Evolutionary conservation across 768 basidiomycete genomes (phyloP).

Genomic region (Rhodosporidiobolus odoratus): DNA sequence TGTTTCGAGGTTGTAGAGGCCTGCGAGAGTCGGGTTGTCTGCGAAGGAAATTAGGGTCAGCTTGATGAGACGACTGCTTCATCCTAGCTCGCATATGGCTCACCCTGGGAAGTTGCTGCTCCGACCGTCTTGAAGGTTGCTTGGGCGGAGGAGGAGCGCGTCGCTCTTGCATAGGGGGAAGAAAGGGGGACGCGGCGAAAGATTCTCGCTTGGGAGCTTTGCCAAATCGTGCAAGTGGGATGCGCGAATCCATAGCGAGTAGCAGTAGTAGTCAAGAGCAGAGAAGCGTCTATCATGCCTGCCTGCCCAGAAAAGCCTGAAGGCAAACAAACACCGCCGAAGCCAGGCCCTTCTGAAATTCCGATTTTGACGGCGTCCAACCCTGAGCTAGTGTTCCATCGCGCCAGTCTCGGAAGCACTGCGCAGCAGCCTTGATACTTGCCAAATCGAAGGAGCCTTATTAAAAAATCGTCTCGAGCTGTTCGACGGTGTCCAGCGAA

Average conservation of each 20-base stretch:
- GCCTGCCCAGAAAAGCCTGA: not conserved
- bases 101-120: not conserved
- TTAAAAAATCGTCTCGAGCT: no score
- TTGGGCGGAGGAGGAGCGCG: not conserved
- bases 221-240: not conserved
- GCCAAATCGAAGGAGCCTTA: no score
- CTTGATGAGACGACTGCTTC: not conserved
- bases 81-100: not conserved
- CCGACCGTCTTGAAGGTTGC: not conserved
- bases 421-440: no score
- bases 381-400: no score
- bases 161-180: not conserved
- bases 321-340: not conserved
- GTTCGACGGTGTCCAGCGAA: no score
- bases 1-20: not conserved
- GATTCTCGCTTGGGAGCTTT: not conserved
- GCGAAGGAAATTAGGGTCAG: constrained; percentile 1
- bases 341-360: not conserved
- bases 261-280: not conserved
- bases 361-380: no score
- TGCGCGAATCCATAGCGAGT: not conserved
- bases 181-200: not conserved
- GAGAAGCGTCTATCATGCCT: not conserved
- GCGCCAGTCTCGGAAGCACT: no score
- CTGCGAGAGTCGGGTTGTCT: not conserved